Conservation (phyloP, 1,284 basidiomycete species). For the Ceratobasidium papillatum region DNA sequence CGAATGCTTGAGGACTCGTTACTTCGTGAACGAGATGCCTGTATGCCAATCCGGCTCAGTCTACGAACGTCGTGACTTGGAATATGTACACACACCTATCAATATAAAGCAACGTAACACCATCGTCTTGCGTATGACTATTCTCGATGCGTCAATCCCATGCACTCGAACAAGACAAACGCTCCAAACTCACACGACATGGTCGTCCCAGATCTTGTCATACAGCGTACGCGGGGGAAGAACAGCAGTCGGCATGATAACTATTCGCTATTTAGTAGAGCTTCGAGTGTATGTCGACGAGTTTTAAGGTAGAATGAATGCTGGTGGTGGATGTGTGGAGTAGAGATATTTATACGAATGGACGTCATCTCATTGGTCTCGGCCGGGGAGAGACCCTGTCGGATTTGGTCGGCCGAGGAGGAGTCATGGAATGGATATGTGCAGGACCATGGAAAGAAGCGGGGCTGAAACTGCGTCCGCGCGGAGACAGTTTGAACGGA, state of each 20-base stretch:
- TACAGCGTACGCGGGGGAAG: slow-evolving; percentile 81
- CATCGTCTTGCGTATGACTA: slow-evolving; percentile 80
- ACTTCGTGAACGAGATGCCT: slow-evolving; percentile 97
- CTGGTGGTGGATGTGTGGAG: neutral
- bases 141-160: neutral
- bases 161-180: neutral
- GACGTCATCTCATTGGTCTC: slow-evolving; percentile 21
- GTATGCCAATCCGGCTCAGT: slow-evolving; percentile 35
- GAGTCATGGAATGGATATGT: neutral
- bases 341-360: slow-evolving; percentile 37
- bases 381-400: slow-evolving; percentile 3
- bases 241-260: slow-evolving; percentile 55
- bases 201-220: slow-evolving; percentile 97
- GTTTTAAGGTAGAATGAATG: neutral
- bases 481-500: neutral
- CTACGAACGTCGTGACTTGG: neutral
- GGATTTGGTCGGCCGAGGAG: slow-evolving; percentile 28
- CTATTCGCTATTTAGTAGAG: neutral
- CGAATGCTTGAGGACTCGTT: slow-evolving; percentile 95
- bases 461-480: neutral
- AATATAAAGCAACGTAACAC: slow-evolving; percentile 90
- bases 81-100: slow-evolving; percentile 69
- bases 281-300: neutral
- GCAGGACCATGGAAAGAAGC: neutral
- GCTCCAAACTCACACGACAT: slow-evolving; percentile 76